Base-by-base conservation (phyloP, 2,329 filamentous ascomycete species). In the Xylariaceae sp. region DNA sequence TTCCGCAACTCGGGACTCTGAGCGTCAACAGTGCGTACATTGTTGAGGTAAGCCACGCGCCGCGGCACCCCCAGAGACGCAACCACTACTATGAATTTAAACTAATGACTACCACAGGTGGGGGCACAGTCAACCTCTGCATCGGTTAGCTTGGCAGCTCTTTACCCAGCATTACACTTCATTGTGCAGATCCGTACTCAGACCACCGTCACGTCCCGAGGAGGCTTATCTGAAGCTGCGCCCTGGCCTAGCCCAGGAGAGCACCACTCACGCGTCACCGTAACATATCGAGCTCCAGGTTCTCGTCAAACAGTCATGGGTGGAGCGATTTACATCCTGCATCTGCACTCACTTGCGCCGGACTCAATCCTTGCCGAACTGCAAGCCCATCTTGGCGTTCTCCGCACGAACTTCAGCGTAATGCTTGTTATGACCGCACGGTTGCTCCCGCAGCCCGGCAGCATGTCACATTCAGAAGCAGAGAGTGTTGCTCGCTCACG, bases 251-350 rank as follows among this genome's bases (percentile, higher is more conserved):
- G 12, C 6, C 12, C 16, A 1, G 17, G 41, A 23, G 23, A 14
- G 14, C 11, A 31, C 2, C 3, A 7, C 5, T 34, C 43, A 34
- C n/a, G n/a, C n/a, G 24, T 44, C 31, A 28, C 53, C 4, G 53
- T 71, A 19, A 51, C 64, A 19, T 17, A 63, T 37, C 60, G 71
- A 7, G 45, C 52, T 4, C 62, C 53, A 3, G 69, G 63, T 0
- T 58, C 59, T 16, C 59, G 52, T 6, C 73, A 73, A 60, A 55
- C 46, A 11, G 66, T 73, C 16, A 57, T 49, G 11, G 66, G 74
- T 49, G 74, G 71, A 1, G 67, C 69, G 3, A 66, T 76, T 2
- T 76, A 75, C 56, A 68, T 76, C 26, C 37, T 75, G 4, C 68
- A 67, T 33, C 55, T 72, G 4, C 60, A 65, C 1, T 5, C 60